Evolutionary conservation across 1,284 basidiomycete genomes (phyloP), one percentile per base, ranked within the genome.

Genomic region (Anthracocystis panici-leucophaei): DNA sequence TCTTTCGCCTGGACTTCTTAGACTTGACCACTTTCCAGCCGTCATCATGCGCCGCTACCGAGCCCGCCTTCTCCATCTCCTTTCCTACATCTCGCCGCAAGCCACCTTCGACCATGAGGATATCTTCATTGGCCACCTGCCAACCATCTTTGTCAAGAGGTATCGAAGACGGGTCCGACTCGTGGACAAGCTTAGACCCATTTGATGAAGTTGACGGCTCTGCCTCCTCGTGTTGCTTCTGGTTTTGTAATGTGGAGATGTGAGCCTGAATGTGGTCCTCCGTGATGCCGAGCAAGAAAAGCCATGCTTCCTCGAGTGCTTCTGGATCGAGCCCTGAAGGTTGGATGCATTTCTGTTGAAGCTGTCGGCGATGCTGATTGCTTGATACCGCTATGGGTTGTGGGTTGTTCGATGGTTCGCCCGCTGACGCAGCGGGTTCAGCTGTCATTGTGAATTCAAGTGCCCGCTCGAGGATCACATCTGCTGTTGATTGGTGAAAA

Each of bases 81-180:
- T 5, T 21, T 5, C 16, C 21, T 9, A 0, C 11, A 11, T 20
- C 33, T 7, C 14, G 7, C 21, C 31, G 5, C 3, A 33, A 4
- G 18, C 20, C 20, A 4, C 3, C 25, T 0, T 33, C 35, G 10
- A 7, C 27, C 5, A 23, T 12, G 1, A 70, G 46, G 0, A 61
- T 20, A 7, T 65, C 49, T 18, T 44, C 41, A n/a, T 31, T 20
- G 3, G 71, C 65, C 10, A 78, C 56, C 62, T 75, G 76, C 72
- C 76, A 75, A 0, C 76, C 72, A 38, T 78, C 76, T 45, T 64
- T 55, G 44, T 78, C 72, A 41, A 75, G 14, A 1, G 68, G 65
- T 29, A 71, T 55, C 5, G 60, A 40, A 1, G 70, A 50, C 11
- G 31, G 38, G 0, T 49, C 46, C 6, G 41, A 51, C 3, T 69